Evolutionary conservation across 2,329 filamentous ascomycete species (phyloP).

Genomic region (Ceratocystis ficicola): DNA sequence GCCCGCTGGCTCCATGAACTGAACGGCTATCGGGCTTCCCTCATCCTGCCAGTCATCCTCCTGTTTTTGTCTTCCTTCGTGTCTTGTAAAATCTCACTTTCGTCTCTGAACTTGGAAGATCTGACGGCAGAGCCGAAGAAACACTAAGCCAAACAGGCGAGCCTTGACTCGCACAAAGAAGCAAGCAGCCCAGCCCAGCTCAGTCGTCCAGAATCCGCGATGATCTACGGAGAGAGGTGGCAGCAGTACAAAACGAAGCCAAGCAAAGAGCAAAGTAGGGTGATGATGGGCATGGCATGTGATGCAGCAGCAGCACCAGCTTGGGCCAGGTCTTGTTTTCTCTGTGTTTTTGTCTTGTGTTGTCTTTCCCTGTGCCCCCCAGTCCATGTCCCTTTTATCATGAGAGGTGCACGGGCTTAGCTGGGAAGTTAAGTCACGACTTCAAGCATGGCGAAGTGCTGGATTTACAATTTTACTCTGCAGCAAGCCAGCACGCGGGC

Average conservation of each 20-base stretch:
- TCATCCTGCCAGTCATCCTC: background rate
- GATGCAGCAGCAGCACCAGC: background rate
- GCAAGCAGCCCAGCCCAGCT: background rate
- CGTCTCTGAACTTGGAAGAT: background rate
- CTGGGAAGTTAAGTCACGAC: background rate
- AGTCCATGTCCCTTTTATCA: background rate
- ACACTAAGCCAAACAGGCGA: slow-evolving; percentile 1
- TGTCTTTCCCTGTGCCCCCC: background rate
- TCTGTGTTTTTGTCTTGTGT: too few relatives aligned
- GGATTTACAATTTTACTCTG: too few relatives aligned
- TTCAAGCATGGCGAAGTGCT: too few relatives aligned
- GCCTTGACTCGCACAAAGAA: background rate
- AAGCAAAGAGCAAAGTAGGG: background rate
- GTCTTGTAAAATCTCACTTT: background rate
- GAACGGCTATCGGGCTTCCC: slow-evolving; percentile 1
- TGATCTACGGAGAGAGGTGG: background rate
- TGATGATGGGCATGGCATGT: slow-evolving; percentile 6
- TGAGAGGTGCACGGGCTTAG: slow-evolving; percentile 1
- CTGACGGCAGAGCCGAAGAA: slow-evolving; percentile 5
- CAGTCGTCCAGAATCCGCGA: background rate
- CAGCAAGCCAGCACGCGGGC: too few relatives aligned
- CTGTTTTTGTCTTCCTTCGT: background rate
- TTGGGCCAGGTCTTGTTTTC: slow-evolving; percentile 1
- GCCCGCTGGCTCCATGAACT: background rate
- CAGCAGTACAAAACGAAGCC: background rate